Percentiles rank a stretch among this genome's conserved stretches.
phyloP scores from a whole-genome alignment of 352 stramenopile species.

The Pythium angustatum region DNA sequence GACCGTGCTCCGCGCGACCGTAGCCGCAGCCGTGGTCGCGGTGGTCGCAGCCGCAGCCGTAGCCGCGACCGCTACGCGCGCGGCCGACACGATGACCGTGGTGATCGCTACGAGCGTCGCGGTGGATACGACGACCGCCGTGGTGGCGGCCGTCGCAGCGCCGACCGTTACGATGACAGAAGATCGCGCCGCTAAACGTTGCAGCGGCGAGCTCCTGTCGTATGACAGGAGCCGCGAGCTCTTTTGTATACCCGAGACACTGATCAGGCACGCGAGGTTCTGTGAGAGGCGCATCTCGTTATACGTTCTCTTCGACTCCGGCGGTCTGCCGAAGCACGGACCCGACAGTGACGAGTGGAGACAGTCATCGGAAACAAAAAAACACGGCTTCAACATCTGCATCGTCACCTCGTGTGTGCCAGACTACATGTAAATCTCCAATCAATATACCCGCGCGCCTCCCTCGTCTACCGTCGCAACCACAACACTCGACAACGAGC shows the following conservation, averaged over 20 bases:
- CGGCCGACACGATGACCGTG: constrained; percentile 45
- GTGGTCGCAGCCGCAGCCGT: constrained; percentile 38
- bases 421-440: constrained; percentile 34
- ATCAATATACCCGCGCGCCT: constrained; percentile 32
- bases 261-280: not conserved
- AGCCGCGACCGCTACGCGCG: constrained; percentile 50
- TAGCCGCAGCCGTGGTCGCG: constrained; percentile 26
- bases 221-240: not conserved
- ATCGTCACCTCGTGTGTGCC: constrained; percentile 23
- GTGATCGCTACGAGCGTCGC: constrained; percentile 44
- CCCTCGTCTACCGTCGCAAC: constrained; percentile 29
- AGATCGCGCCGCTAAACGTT: constrained; percentile 31
- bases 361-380: constrained; percentile 21
- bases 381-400: constrained; percentile 11
- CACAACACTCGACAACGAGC: constrained; percentile 2
- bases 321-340: not conserved
- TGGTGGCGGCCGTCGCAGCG: constrained; percentile 31
- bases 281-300: not conserved
- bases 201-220: not conserved
- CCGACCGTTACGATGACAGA: constrained; percentile 46
- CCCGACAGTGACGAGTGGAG: constrained; percentile 1
- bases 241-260: constrained; percentile 3
- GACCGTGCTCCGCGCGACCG: constrained; percentile 30
- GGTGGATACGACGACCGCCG: constrained; percentile 64
- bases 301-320: not conserved